Percentiles rank a stretch among this genome's conserved stretches.
phyloP scores from a whole-genome alignment of 2,329 filamentous ascomycete species.

The Sclerotiophoma versabilis region DNA sequence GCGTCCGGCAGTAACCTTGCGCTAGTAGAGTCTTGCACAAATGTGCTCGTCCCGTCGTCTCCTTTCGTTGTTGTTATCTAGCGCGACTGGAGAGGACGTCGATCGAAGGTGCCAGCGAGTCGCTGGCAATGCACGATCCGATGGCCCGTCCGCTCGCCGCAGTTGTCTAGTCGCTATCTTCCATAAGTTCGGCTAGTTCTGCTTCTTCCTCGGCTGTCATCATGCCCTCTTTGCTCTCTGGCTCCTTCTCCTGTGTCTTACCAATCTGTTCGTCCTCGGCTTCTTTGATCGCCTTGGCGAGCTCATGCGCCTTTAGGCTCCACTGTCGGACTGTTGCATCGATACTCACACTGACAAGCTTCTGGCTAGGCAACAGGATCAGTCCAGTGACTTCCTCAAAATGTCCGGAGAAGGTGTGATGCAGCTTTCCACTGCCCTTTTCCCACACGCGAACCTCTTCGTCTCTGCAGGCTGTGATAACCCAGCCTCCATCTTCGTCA shows the following conservation, averaged over 20 bases:
- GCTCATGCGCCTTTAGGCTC: conserved; percentile 70
- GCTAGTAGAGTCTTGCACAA: conserved; percentile 27
- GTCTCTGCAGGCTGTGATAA: conserved; percentile 87
- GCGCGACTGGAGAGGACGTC: conserved; percentile 30
- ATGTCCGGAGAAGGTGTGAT: conserved; percentile 80
- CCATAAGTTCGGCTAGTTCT: conserved; percentile 91
- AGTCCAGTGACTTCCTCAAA: conserved; percentile 92
- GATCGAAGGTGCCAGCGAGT: conserved; percentile 28
- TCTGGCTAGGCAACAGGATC: conserved; percentile 63
- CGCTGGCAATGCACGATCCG: conserved; percentile 26
- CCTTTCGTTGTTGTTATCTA: conserved; percentile 35
- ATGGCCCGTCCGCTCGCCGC: conserved; percentile 29
- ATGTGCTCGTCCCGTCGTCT: conserved; percentile 31
- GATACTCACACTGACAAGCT: conserved; percentile 82
- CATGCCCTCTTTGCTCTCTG: conserved; percentile 58
- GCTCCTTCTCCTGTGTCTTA: conserved; percentile 52
- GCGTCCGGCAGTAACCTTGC: conserved; percentile 23
- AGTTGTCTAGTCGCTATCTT: conserved; percentile 64
- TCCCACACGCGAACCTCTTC: conserved; percentile 95
- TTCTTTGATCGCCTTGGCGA: conserved; percentile 62
- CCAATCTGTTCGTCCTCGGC: conserved; percentile 59
- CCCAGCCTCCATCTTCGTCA: conserved; percentile 72
- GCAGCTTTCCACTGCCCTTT: conserved; percentile 70
- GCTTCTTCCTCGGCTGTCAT: conserved; percentile 91
- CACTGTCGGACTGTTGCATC: conserved; percentile 88